Evolutionary conservation across 441 rosid species (phyloP).

Genomic region (Croton laevigatus): DNA sequence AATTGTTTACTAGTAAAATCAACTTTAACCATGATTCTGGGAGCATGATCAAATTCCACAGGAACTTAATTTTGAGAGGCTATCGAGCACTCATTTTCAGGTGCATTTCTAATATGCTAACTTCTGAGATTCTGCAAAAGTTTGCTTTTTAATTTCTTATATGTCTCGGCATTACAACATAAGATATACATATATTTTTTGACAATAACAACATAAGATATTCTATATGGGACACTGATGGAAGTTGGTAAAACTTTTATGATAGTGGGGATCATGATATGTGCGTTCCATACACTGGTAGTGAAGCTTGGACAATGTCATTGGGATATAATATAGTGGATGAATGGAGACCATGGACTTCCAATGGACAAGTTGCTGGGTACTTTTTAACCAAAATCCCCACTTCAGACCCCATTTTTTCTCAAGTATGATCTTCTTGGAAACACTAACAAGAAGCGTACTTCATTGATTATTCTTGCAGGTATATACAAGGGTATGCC

Average conservation of each 20-base stretch:
- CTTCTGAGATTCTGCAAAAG: neutral
- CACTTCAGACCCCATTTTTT: neutral
- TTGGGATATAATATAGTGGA: conserved; percentile 66
- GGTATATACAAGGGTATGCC: conserved; percentile 70
- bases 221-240: conserved; percentile 5
- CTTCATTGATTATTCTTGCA: conserved; percentile 25
- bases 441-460: neutral
- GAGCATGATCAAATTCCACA: conserved; percentile 80
- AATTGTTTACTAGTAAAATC: conserved; percentile 46
- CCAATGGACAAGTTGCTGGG: conserved; percentile 73
- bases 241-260: neutral
- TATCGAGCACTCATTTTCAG: conserved; percentile 78
- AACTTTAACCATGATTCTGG: conserved; percentile 41
- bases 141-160: neutral
- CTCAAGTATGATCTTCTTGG: neutral
- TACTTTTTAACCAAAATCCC: conserved; percentile 22
- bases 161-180: neutral
- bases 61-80: conserved; percentile 65
- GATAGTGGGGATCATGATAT: conserved; percentile 62
- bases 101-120: conserved; percentile 38
- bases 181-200: no score
- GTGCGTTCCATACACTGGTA: conserved; percentile 89
- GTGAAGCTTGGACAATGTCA: conserved; percentile 91
- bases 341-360: conserved; percentile 83
- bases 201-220: no score